Conservation (phyloP, 805 yeast species). For the Candida mattraensis region DNA sequence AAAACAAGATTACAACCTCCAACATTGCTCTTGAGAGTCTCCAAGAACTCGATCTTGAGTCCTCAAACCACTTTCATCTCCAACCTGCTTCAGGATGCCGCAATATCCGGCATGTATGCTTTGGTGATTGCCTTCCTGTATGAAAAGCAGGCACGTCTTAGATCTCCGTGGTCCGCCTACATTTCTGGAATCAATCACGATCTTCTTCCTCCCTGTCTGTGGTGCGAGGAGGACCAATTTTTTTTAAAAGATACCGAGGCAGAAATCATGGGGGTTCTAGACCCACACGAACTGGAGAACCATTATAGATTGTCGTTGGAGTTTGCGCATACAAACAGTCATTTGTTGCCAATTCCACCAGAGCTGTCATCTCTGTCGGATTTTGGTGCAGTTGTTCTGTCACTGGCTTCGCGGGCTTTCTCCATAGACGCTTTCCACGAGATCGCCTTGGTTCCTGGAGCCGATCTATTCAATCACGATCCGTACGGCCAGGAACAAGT, state of each 20-base stretch:
- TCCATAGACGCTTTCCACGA: constrained; percentile 75
- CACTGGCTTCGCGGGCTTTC: constrained; percentile 77
- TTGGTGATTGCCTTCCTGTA: constrained; percentile 70
- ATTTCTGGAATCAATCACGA: constrained; percentile 50
- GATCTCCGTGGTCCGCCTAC: constrained; percentile 81
- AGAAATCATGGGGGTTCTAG: constrained; percentile 59
- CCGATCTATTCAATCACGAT: constrained; percentile 82
- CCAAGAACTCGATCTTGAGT: constrained; percentile 60
- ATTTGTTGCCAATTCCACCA: constrained; percentile 37
- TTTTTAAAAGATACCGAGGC: constrained; percentile 61
- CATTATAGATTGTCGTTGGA: constrained; percentile 40
- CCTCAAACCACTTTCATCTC: constrained; percentile 61
- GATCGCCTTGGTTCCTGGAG: constrained; percentile 83
- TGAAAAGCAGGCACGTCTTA: constrained; percentile 56
- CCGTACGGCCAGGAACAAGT: constrained; percentile 56
- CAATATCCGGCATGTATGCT: constrained; percentile 62
- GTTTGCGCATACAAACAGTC: constrained; percentile 39
- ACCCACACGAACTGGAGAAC: constrained; percentile 40
- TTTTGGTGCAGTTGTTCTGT: constrained; percentile 59
- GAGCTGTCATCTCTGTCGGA: constrained; percentile 31
- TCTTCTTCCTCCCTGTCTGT: constrained; percentile 60
- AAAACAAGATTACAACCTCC: constrained; percentile 35
- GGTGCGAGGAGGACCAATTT: constrained; percentile 52
- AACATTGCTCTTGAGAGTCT: constrained; percentile 51
- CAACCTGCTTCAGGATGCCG: constrained; percentile 62